Conservation (phyloP, 2,329 filamentous ascomycete species). For the Thelonectria olida region DNA sequence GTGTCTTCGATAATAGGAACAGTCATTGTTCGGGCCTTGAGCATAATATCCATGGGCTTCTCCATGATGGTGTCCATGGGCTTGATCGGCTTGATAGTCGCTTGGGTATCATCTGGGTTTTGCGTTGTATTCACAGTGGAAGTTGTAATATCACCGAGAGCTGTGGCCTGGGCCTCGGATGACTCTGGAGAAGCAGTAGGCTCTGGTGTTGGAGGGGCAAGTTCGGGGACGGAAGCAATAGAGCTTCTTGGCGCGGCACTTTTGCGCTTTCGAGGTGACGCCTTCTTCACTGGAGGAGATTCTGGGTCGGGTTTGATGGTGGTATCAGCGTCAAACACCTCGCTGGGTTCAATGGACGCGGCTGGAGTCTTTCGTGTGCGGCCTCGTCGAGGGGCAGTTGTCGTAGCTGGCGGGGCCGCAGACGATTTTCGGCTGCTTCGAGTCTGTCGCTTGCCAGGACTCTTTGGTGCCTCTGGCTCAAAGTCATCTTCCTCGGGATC, state of each 20-base stretch:
- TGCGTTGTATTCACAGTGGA: conserved; percentile 64
- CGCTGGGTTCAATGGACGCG: conserved; percentile 47
- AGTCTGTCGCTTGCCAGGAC: conserved; percentile 60
- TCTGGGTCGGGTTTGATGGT: conserved; percentile 46
- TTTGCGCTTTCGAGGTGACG: conserved; percentile 74
- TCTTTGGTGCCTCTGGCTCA: conserved; percentile 73
- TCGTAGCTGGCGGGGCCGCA: conserved; percentile 57
- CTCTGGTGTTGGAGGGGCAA: conserved; percentile 55
- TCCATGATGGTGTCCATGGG: conserved; percentile 82
- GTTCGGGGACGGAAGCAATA: conserved; percentile 51
- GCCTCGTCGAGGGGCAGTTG: conserved; percentile 54
- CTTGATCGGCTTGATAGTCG: conserved; percentile 74
- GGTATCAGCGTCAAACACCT: conserved; percentile 45
- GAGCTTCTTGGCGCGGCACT: conserved; percentile 58
- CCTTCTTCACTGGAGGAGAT: conserved; percentile 46
- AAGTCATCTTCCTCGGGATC: conserved; percentile 80
- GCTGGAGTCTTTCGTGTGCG: conserved; percentile 54
- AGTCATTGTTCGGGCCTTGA: conserved; percentile 81
- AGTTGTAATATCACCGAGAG: conserved; percentile 79
- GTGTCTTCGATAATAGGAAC: conserved; percentile 76
- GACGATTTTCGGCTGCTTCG: conserved; percentile 50
- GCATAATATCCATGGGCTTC: conserved; percentile 91
- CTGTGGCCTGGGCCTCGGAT: conserved; percentile 60
- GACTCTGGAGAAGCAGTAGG: conserved; percentile 66
- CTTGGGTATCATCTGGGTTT: conserved; percentile 41